A percentile compares a stretch with the other conserved stretches of the same genome.
Conservation (phyloP, 2,329 filamentous ascomycete genomes). For the Gyromitra esculenta region DNA sequence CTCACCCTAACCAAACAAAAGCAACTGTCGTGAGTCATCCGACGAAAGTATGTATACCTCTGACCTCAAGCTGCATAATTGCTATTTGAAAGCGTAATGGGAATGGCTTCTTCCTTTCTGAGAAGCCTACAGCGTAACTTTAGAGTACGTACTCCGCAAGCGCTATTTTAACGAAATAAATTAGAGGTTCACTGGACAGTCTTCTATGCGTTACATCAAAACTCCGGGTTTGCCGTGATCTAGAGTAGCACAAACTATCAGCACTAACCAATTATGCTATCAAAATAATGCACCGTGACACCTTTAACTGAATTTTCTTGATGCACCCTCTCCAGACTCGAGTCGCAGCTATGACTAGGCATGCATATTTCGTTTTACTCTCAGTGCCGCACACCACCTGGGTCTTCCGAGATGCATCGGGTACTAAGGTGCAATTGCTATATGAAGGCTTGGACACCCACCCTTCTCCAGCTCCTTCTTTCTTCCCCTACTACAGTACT, state of each 20-base stretch:
- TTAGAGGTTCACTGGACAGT: not conserved
- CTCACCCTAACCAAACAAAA: conserved; percentile 8
- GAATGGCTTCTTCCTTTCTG: not conserved
- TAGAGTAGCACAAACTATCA: not conserved
- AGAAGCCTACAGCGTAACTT: not conserved
- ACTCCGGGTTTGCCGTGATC: not conserved
- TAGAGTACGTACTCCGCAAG: not conserved
- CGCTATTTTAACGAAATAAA: not conserved
- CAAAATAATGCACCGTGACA: conserved; percentile 5
- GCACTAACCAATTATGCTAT: conserved; percentile 1
- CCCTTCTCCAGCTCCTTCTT: not conserved
- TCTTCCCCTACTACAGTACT: not conserved
- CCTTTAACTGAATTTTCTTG: no score
- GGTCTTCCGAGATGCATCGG: not conserved
- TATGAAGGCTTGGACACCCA: not conserved
- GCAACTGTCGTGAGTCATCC: conserved; percentile 12
- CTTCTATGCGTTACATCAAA: not conserved
- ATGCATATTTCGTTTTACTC: not conserved
- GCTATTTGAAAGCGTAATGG: not conserved
- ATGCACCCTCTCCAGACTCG: not conserved
- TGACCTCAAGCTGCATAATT: conserved; percentile 22
- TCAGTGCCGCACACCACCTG: no score
- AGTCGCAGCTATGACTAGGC: not conserved
- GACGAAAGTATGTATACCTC: not conserved
- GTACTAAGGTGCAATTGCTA: not conserved